phyloP scores from a whole-genome alignment of 495 filamentous ascomycete genomes.

The Neurospora hispaniola region DNA sequence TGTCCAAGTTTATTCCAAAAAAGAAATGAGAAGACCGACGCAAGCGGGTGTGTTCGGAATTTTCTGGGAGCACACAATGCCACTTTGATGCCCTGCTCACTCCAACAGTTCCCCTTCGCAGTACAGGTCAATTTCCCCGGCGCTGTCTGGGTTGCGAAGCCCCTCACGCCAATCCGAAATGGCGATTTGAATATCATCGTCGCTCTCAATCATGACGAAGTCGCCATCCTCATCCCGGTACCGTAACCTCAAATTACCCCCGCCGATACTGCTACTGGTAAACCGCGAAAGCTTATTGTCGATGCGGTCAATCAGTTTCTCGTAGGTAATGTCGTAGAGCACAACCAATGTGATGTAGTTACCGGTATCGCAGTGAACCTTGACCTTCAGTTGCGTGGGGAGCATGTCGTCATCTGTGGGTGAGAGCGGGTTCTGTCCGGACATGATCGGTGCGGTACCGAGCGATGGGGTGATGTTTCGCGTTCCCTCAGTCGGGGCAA shows the following conservation, averaged over 20 bases:
- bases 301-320: constrained; percentile 89
- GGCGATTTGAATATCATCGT: constrained; percentile 89
- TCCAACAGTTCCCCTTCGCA: constrained; percentile 32
- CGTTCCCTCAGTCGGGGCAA: constrained; percentile 16
- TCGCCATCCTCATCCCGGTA: constrained; percentile 92
- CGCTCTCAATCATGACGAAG: constrained; percentile 81
- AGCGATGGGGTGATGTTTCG: constrained; percentile 20
- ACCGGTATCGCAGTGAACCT: constrained; percentile 73
- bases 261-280: constrained; percentile 67
- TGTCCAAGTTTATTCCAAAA: not conserved
- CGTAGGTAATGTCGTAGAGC: constrained; percentile 83
- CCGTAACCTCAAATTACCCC: constrained; percentile 66
- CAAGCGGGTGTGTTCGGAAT: not conserved
- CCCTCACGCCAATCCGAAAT: constrained; percentile 87
- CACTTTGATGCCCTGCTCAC: not conserved
- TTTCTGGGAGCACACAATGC: not conserved
- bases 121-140: constrained; percentile 80
- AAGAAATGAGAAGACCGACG: not conserved
- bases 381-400: constrained; percentile 84
- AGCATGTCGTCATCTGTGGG: constrained; percentile 44
- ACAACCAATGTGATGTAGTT: constrained; percentile 87
- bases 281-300: constrained; percentile 84
- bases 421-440: constrained; percentile 26
- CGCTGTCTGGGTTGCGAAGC: constrained; percentile 49
- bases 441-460: constrained; percentile 20